Base-by-base conservation (phyloP, 2,329 filamentous ascomycete genomes). In the Gyromitra esculenta region DNA sequence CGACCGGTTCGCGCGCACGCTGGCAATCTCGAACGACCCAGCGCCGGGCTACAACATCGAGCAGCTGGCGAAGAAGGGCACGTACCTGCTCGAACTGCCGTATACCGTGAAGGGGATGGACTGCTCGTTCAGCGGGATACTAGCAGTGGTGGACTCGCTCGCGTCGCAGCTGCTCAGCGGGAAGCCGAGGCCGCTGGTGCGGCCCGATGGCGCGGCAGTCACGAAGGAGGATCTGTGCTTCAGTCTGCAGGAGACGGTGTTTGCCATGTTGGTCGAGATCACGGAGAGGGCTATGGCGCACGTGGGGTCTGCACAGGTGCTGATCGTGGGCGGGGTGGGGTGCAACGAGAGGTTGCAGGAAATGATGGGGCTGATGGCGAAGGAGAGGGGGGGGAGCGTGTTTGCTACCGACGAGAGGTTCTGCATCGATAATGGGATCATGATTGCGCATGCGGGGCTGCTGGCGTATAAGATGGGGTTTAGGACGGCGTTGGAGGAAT, bases 61-160 rank as follows among this genome's bases (percentile, higher is more conserved):
- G 86, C 93, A 97, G 84, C 86, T 98, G 64, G 96, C 96, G 80
- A 91, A 91, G 83, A 90, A 90, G 41, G 89, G 89, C 0, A 88
- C 87, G 57, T 85, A 89, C 25, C 85, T 99, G 50, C 86, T 98
- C 18, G 95, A 98, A 80, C 86, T 99, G 37, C 96, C 96, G 1
- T 99, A 99, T 82, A 90, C 94, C 1, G 96, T 99, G 79, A 99
- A 99, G 84, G 96, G 96, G 66, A 99, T 99, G 96, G 96, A 99
- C 83, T 97, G 94, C 81, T 96, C 92, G 31, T 98, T 99, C 84
- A 94, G 92, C 1, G 96, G 96, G 1, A 97, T 99, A 79, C 86
- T 99, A 37, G 93, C 92, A 0, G 89, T 89, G 3, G 91, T 95
- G 11, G 96, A 99, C 82, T 87, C 91, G 45, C 86, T 97, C 59